Evolutionary conservation across 331 rosid genomes (phyloP), one percentile per base, ranked within the genome.

Genomic region (Malus hybrid): DNA sequence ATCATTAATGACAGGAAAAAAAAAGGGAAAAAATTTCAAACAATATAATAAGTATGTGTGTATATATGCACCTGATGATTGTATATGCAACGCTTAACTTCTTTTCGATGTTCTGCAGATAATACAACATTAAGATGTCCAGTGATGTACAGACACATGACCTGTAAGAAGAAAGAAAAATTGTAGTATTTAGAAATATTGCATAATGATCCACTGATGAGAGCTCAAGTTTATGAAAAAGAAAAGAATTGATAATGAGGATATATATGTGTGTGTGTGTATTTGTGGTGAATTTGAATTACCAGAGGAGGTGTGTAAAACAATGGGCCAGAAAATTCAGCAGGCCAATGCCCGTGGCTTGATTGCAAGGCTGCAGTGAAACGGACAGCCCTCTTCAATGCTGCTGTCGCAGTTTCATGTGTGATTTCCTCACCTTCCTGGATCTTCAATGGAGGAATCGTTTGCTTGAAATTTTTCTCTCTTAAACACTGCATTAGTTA

Each of bases 271-370:
- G 14, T 11, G 36, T 33, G 36, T 44, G 14, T 42, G 1, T 42
- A 42, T 42, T 42, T 44, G 7, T 52, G 19, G 55, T 48, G 15
- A 11, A 9, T 10, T 33, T 33, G 36, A 60, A 81, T 80, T 2
- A 90, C 96, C 85, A 90, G 52, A 6, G 96, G 91, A 27, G 93
- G 96, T 28, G 85, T 82, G 65, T 83, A 90, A 80, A 85, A 90
- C 66, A 90, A 63, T 15, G 87, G 85, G 10, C 96, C 88, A 1
- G 96, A 85, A 82, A 83, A 85, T 65, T 90, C 93, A 16, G 96
- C 93, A 52, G 96, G 96, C 96, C 96, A 90, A 67, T 90, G 93
- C 52, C 96, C 96, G 73, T 90, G 84, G 28, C 57, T 77, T 7
- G 90, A 80, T 28, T 90, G 96, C 83, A 90, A 70, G 28, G 93